Conservation (phyloP, 169 alveolate species). For the Plasmodium adleri region DNA sequence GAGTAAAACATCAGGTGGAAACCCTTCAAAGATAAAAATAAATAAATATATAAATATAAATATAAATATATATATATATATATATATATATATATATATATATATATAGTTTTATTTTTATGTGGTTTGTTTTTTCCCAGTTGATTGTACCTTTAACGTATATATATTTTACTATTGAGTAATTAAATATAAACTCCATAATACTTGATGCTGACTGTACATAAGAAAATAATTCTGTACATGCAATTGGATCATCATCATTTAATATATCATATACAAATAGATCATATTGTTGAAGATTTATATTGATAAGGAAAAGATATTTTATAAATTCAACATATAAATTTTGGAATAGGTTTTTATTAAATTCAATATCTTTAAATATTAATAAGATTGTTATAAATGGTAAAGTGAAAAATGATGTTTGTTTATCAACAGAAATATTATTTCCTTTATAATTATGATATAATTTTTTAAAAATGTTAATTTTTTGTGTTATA, state of each 20-base stretch:
- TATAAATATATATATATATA: background rate
- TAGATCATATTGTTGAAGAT: conserved; percentile 9
- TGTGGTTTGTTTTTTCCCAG: background rate
- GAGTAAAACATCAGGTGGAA: conserved; percentile 28
- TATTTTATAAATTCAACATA: conserved; percentile 47
- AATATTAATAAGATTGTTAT: conserved; percentile 46
- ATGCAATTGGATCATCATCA: conserved; percentile 43
- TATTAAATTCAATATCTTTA: conserved; percentile 34
- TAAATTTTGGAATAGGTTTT: conserved; percentile 33
- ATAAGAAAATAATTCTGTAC: conserved; percentile 37
- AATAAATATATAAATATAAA: background rate
- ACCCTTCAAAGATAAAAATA: conserved; percentile 20
- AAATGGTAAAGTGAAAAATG: conserved; percentile 32
- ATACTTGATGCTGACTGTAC: conserved; percentile 16
- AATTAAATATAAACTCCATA: conserved; percentile 41
- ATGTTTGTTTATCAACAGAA: background rate
- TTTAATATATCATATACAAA: conserved; percentile 47
- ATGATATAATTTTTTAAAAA: conserved; percentile 37
- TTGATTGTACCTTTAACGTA: conserved; percentile 30
- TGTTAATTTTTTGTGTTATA: conserved; percentile 21
- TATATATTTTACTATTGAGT: conserved; percentile 27
- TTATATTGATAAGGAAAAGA: conserved; percentile 49
- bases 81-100: no score
- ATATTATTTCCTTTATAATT: conserved; percentile 7
- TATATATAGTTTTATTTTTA: no score